A percentile compares a stretch with the other conserved stretches of the same genome.
Evolutionary conservation across 257 asterid genomes (phyloP).

Genomic region (Solanum chilense): DNA sequence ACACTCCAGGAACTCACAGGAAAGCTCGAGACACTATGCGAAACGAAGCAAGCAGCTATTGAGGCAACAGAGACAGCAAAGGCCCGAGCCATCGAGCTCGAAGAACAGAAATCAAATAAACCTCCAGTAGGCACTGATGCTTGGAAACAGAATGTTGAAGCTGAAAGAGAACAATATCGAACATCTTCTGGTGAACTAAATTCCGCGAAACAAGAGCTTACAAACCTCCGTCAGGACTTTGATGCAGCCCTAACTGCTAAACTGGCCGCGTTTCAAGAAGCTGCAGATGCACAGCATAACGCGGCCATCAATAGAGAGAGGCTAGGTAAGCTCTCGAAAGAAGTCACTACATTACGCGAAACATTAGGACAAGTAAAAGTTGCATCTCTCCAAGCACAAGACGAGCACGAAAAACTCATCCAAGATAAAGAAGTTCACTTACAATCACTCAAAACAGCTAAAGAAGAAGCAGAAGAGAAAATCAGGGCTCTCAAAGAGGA

Average conservation of each 20-base stretch:
- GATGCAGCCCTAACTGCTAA: conserved; percentile 41
- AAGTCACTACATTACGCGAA: conserved; percentile 26
- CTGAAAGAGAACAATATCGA: conserved; percentile 43
- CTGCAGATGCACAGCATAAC: conserved; percentile 44
- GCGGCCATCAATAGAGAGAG: conserved; percentile 26
- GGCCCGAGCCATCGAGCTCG: conserved; percentile 33
- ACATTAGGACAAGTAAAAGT: conserved; percentile 30
- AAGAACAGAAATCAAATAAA: conserved; percentile 24
- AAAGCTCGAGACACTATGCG: conserved; percentile 49
- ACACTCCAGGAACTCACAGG: conserved; percentile 52
- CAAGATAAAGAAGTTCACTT: conserved; percentile 38
- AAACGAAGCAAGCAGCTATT: conserved; percentile 57
- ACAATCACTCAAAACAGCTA: conserved; percentile 15
- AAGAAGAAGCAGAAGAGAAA: conserved; percentile 29
- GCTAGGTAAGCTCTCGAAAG: conserved; percentile 30
- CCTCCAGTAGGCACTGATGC: conserved; percentile 28
- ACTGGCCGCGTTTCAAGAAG: conserved; percentile 33
- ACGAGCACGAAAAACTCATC: conserved; percentile 27
- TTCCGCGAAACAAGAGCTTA: conserved; percentile 42
- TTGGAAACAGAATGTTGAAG: conserved; percentile 44
- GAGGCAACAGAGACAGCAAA: conserved; percentile 41
- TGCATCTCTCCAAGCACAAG: conserved; percentile 37
- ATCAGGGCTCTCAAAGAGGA: conserved; percentile 29
- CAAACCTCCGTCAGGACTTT: conserved; percentile 40
- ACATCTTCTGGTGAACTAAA: conserved; percentile 44